Evolutionary conservation across 345 rosid species (phyloP), one percentile per base, ranked within the genome.

Genomic region (Camelina laxa): DNA sequence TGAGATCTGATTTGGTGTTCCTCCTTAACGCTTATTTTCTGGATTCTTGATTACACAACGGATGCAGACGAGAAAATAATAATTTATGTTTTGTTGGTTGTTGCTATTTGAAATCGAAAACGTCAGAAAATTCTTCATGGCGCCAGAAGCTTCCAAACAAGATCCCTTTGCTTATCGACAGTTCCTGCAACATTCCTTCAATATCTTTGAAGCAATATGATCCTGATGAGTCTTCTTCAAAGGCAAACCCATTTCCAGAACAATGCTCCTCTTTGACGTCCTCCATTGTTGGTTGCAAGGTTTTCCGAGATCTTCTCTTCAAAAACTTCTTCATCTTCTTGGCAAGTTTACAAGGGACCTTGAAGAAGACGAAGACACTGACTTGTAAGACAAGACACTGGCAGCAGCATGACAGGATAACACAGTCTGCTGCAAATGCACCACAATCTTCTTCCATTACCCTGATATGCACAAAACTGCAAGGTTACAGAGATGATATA

Each of bases 121-220:
- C 47, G 30, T 48, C 71, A 64, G 72, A 36, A 39, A 72, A 39
- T 30, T 61, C 67, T 41, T 75, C 79, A 27, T 85, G 80, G 8
- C 85, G 85, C 98, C 98, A 88, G 76, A 93, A 93, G 87, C 96
- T 91, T 80, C 96, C 98, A 75, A 93, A 93, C 48, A 85, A 85
- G 61, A 93, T 83, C 82, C 80, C 84, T 35, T 96, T 91, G 65
- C 80, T 85, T 56, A 59, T 60, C 1, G 79, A 85, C 31, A 85
- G 70, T 31, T 86, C 97, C 63, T 83, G 85, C 69, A 91, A 70
- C 56, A 79, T 87, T 73, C 42, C 77, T 71, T 88, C 98, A 42
- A 85, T 82, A 58, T 89, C 91, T 53, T 83, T 81, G 65, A 74
- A 65, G 60, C 87, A 86, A 49, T 60, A 70, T 42, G 39, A 38